A percentile compares a stretch with the other conserved stretches of the same genome.
Conservation (phyloP, 768 basidiomycete genomes). For the Plicaturopsis crispa region DNA sequence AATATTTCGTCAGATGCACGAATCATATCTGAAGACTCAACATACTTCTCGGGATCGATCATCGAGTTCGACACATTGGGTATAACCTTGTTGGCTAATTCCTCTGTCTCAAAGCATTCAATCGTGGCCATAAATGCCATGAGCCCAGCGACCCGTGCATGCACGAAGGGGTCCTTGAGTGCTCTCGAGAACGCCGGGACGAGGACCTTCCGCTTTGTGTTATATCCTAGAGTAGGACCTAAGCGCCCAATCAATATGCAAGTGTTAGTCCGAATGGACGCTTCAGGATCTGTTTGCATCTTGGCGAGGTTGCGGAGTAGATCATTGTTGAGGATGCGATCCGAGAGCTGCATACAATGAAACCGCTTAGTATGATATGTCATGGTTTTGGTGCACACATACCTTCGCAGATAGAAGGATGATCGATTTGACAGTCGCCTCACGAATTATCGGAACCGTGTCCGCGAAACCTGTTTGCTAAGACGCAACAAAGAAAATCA, state of each 20-base stretch:
- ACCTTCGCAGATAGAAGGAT: conserved; percentile 83
- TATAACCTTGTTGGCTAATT: conserved; percentile 84
- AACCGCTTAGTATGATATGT: conserved; percentile 3
- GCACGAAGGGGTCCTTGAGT: conserved; percentile 86
- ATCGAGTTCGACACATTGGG: conserved; percentile 75
- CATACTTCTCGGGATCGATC: conserved; percentile 96
- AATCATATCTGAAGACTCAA: conserved; percentile 13
- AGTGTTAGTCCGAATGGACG: conserved; percentile 95
- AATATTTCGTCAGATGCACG: not conserved
- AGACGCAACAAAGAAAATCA: not conserved
- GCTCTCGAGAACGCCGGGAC: conserved; percentile 91
- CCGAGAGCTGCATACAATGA: conserved; percentile 52
- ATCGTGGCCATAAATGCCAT: conserved; percentile 95
- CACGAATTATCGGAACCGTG: conserved; percentile 88
- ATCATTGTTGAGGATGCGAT: conserved; percentile 94
- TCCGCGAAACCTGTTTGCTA: conserved; percentile 96
- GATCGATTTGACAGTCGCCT: conserved; percentile 88
- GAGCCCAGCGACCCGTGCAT: conserved; percentile 86
- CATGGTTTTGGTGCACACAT: not conserved
- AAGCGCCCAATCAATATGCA: conserved; percentile 93
- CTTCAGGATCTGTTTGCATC: conserved; percentile 86
- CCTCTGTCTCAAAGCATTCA: conserved; percentile 84
- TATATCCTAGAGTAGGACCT: conserved; percentile 74
- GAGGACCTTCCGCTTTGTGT: conserved; percentile 94
- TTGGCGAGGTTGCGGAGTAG: conserved; percentile 88